These are phyloP conservation scores for Ormosia emarginata DNA, from an alignment of 306 rosid species.

Conservation along the genomic window DNA sequence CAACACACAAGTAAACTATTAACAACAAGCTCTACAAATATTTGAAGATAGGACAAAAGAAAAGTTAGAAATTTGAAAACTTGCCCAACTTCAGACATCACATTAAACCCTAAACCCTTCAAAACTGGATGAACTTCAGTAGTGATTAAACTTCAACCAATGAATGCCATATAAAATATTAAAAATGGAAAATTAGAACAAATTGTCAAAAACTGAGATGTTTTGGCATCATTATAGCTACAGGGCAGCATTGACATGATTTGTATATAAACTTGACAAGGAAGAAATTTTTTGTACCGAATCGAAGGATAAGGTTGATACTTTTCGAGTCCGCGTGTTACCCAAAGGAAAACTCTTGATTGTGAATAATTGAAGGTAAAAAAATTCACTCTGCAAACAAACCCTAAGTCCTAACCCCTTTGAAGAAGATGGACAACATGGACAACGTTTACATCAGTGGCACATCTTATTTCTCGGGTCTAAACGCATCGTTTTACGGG, in stretches of 20 bases:
- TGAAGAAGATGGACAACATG: not conserved
- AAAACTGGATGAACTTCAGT: not conserved
- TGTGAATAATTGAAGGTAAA: not conserved
- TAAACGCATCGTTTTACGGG: too few species aligned
- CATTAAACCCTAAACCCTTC: not conserved
- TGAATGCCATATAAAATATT: not conserved
- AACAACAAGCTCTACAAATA: not conserved
- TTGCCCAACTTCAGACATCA: not conserved
- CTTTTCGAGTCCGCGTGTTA: too few species aligned
- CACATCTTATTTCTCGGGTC: too few species aligned
- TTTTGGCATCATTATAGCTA: too few species aligned
- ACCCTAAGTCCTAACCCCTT: not conserved
- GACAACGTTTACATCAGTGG: too few species aligned
- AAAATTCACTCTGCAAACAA: not conserved
- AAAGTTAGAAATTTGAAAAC: not conserved
- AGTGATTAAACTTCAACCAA: not conserved
- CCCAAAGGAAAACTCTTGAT: not conserved
- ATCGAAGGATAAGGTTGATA: not conserved
- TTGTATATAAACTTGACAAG: not conserved
- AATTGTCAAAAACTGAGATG: too few species aligned
- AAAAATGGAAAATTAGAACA: too few species aligned
- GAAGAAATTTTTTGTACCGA: not conserved
- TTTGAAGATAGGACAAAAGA: not conserved
- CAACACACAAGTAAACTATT: not conserved
- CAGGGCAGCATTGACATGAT: too few species aligned